Conservation (phyloP, 1,284 basidiomycete species). For the Apiotrichum akiyoshidainum region DNA sequence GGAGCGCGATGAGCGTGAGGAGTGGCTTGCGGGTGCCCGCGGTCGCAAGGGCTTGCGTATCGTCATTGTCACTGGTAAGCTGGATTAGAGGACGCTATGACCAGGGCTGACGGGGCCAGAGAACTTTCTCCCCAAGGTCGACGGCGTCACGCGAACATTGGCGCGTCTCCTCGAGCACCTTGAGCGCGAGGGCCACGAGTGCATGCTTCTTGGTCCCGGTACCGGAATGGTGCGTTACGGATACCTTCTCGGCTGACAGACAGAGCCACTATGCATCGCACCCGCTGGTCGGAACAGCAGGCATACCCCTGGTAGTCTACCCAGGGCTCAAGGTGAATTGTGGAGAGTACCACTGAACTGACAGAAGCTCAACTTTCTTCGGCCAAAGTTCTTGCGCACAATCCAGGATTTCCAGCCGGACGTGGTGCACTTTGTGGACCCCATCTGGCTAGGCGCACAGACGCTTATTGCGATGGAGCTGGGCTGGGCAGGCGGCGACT, state of each 20-base stretch:
- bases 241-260: too few species aligned
- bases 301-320: slow-evolving; percentile 57
- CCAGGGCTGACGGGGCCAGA: slow-evolving; percentile 38
- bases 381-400: slow-evolving; percentile 56
- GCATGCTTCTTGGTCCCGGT: slow-evolving; percentile 57
- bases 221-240: slow-evolving; percentile 54
- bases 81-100: not conserved
- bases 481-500: slow-evolving; percentile 50
- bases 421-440: slow-evolving; percentile 57
- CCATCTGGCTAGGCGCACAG: slow-evolving; percentile 58
- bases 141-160: slow-evolving; percentile 59
- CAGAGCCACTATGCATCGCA: slow-evolving; percentile 56
- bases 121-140: slow-evolving; percentile 59
- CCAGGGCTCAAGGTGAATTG: slow-evolving; percentile 54
- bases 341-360: not conserved
- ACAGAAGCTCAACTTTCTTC: slow-evolving; percentile 56
- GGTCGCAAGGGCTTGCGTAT: slow-evolving; percentile 43
- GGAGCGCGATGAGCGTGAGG: slow-evolving; percentile 34
- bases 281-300: slow-evolving; percentile 57
- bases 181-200: slow-evolving; percentile 56
- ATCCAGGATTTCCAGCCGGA: slow-evolving; percentile 55
- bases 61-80: slow-evolving; percentile 48
- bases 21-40: slow-evolving; percentile 33
- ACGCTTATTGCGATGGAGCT: slow-evolving; percentile 52
- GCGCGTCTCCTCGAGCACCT: slow-evolving; percentile 59